These are phyloP conservation scores for Aspergillus versicolor DNA, from an alignment of 2,329 filamentous ascomycete genomes.

Conservation along the genomic window DNA sequence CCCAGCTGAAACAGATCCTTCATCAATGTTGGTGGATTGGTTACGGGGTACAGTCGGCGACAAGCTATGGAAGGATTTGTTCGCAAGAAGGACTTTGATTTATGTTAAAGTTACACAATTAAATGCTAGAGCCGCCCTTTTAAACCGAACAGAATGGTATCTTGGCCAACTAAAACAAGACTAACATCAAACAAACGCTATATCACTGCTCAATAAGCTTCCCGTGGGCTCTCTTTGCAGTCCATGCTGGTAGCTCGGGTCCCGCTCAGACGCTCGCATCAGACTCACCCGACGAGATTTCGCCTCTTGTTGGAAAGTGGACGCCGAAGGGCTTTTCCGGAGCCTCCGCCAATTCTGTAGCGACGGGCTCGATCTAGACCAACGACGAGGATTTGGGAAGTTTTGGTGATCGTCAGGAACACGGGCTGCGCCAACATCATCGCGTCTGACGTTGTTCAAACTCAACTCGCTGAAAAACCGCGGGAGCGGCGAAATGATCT, in stretches of 20 bases:
- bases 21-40: background rate
- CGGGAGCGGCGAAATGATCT: constrained; percentile 36
- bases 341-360: constrained; percentile 10
- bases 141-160: constrained; percentile 3
- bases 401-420: constrained; percentile 21
- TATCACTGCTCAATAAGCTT: constrained; percentile 29
- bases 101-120: background rate
- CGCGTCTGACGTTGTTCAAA: constrained; percentile 25
- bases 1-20: constrained; percentile 1
- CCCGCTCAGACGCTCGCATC: constrained; percentile 20
- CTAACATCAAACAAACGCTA: constrained; percentile 29
- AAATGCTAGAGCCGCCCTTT: background rate
- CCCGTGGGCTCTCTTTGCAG: constrained; percentile 21
- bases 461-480: constrained; percentile 38
- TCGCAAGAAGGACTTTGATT: background rate
- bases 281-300: constrained; percentile 22
- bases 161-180: constrained; percentile 1
- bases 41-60: background rate
- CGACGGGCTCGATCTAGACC: constrained; percentile 22
- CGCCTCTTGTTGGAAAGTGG: constrained; percentile 16
- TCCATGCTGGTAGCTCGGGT: constrained; percentile 15
- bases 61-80: background rate
- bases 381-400: constrained; percentile 15
- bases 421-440: constrained; percentile 21
- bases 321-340: constrained; percentile 20